Evolutionary conservation across 352 stramenopile genomes (phyloP), one percentile per base, ranked within the genome.

Genomic region (Pythium aphanidermatum): DNA sequence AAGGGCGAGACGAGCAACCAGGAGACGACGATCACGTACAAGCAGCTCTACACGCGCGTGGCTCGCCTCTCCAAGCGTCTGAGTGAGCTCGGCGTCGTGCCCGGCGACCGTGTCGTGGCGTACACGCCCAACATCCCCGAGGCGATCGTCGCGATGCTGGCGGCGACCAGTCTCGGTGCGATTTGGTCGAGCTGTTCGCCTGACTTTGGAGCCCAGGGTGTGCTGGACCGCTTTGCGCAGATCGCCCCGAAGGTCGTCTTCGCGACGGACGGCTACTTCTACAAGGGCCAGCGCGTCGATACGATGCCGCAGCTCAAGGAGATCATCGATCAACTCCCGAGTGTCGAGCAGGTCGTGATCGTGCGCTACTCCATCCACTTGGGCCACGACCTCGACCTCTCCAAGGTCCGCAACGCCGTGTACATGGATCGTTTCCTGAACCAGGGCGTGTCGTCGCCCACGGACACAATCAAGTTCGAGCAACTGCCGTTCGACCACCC

Each of bases 401-500:
- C 68, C 23, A 73, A 70, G 34, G 65, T 87, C 24, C 66, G 59
- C 35, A 59, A 48, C 7, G 72, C 75, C 12, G 43, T 79, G 19
- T 85, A 84, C 55, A 51, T 74, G 10, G 75, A 88, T 47, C 45
- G 46, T 5, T 86, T 85, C 26, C 39, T 89, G 37, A 43, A 53
- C 7, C 27, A 71, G 4, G 19, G 26, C 2, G 52, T 63, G 36
- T 27, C 62, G 4, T 28, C 45, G 24, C 43, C 31, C 13, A 39
- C 50, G 7, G 60, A 74, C 36, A 40, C 41, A 8, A 85, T 92
- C 42, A 40, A 68, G 17, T 92, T 89, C 46, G 71, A 63, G 27
- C 75, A 87, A 43, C 47, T 91, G 16, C 74, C 78, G 24, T 95
- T 95, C 46, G 77, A 91, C 56, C 83, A 95, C 56, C 83, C 83